A percentile compares a stretch with the other conserved stretches of the same genome.
These are phyloP conservation scores for Sporothrix variecibatus DNA, from an alignment of 2,329 filamentous ascomycete genomes.

Conservation along the genomic window DNA sequence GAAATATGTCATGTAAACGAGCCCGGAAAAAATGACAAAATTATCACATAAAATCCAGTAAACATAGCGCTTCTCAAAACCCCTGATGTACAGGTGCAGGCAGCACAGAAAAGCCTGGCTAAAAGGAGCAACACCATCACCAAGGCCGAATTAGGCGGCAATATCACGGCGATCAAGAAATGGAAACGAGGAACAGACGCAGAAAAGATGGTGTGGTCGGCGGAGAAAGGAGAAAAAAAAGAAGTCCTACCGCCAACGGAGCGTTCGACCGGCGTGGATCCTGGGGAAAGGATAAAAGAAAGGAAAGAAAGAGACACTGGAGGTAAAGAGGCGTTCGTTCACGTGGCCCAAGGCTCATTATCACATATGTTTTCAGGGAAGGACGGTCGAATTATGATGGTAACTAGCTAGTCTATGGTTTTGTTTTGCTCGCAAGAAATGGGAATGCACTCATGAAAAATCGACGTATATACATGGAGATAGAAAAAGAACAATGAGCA, in stretches of 20 bases:
- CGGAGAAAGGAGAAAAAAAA: background rate
- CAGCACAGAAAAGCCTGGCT: background rate
- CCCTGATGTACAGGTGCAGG: background rate
- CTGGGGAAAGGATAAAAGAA: background rate
- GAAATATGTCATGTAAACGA: too few relatives aligned
- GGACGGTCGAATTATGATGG: background rate
- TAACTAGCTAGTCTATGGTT: background rate
- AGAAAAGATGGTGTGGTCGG: background rate
- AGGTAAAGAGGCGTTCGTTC: background rate
- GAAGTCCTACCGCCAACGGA: background rate
- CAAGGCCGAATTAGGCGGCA: slow-evolving; percentile 18
- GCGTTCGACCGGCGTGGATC: background rate
- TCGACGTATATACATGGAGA: background rate
- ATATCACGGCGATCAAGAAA: slow-evolving; percentile 17
- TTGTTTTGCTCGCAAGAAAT: background rate
- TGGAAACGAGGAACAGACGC: background rate
- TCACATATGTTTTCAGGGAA: background rate
- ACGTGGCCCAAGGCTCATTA: background rate
- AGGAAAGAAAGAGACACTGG: background rate
- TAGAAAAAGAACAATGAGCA: background rate
- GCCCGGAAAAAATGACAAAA: too few relatives aligned
- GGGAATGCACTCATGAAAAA: background rate
- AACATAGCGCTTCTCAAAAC: background rate
- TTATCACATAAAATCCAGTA: background rate
- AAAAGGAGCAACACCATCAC: background rate